Base-by-base conservation (phyloP, 2,329 filamentous ascomycete genomes). In the Ophiostoma perfectum region DNA sequence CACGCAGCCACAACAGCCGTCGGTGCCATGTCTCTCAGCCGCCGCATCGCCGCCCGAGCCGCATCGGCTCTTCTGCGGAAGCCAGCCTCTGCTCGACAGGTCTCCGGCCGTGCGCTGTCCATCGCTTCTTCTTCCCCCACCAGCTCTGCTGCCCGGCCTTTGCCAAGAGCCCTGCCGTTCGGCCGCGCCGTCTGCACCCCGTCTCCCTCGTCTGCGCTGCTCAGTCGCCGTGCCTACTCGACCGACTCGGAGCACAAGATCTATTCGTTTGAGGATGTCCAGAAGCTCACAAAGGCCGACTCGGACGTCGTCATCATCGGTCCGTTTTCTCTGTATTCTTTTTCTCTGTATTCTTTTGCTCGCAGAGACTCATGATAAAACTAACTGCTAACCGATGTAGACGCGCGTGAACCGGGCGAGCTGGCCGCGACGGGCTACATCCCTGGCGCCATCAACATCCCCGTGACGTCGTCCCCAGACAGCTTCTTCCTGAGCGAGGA, bases 371-470 rank as follows among this genome's bases (percentile, higher is more conserved):
- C 27, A 2, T 27, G 1, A 27, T 27, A 27, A 27, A 27, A 41
- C 18, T 5, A 16, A 38, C 27, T 44, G 16, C 64, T 58, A 9
- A 44, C 14, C 38, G 2, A 52, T 27, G 27, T 70, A 85, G 90
- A 93, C 78, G 85, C 89, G 66, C 90, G 91, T 76, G 90, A 94
- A 76, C 89, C 90, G 1, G 73, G 74, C 71, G 92, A 95, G 77
- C 85, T 90, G 70, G 73, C 78, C 66, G 77, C 81, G 6, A 86
- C 85, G 8, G 90, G 90, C 72, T 84, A 81, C 71, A 97, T 99
- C 75, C 95, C 95, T 0, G 85, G 85, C 63, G 88, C 93, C 0
- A 80, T 94, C 74, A 94, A 94, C 80, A 86, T 99, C 65, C 94
- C 95, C 66, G 83, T 98, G 71, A 85, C 83, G 7, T 89, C 88